Evolutionary conservation across 345 rosid genomes (phyloP).

Genomic region (Clarkia xantiana): DNA sequence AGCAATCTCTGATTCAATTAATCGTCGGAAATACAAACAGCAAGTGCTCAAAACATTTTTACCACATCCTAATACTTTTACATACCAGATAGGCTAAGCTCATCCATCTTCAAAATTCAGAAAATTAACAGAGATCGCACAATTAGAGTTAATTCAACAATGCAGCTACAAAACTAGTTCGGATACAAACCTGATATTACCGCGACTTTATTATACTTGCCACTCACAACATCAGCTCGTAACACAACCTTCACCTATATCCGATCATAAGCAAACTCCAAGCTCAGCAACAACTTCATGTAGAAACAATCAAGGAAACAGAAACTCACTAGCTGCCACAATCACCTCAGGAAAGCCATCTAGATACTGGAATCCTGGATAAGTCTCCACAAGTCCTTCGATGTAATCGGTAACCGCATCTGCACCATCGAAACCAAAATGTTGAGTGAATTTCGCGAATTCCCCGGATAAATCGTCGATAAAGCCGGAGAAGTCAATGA

Average conservation of each 20-base stretch:
- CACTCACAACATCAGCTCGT: conserved; percentile 71
- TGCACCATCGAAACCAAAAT: conserved; percentile 10
- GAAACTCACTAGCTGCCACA: not conserved
- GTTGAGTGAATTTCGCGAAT: not conserved
- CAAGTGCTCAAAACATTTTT: no score
- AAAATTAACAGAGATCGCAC: not conserved
- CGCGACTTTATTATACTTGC: conserved; percentile 67
- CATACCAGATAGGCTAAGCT: no score
- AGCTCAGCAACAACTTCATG: not conserved
- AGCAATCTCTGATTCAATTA: no score
- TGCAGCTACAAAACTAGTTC: not conserved
- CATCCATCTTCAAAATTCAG: no score
- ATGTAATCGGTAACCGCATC: conserved; percentile 92
- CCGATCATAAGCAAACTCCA: not conserved
- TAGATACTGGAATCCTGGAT: conserved; percentile 70
- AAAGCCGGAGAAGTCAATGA: not conserved
- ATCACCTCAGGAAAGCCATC: conserved; percentile 91
- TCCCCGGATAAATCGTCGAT: not conserved
- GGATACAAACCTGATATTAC: conserved; percentile 62
- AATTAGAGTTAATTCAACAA: not conserved
- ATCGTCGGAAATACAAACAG: no score
- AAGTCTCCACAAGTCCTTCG: conserved; percentile 89
- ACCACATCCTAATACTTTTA: no score
- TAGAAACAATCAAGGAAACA: not conserved
- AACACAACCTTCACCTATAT: conserved; percentile 80